A percentile compares a stretch with the other conserved stretches of the same genome.
These are phyloP conservation scores for Rhypophila decipiens DNA, from an alignment of 495 filamentous ascomycete genomes.

Conservation along the genomic window DNA sequence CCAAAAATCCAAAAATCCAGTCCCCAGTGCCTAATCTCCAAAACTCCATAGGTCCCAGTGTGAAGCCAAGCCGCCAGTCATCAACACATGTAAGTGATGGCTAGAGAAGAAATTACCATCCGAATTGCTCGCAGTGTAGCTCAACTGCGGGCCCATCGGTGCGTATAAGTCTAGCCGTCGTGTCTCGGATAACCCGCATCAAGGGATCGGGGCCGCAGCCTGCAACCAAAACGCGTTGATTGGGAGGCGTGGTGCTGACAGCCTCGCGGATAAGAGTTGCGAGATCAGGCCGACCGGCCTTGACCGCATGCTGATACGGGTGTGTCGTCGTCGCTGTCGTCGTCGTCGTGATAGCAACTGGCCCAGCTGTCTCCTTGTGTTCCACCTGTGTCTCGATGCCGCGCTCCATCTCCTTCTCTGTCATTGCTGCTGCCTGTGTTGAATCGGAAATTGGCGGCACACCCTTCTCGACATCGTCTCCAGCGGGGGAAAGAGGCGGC, in stretches of 20 bases:
- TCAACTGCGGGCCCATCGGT: conserved; percentile 45
- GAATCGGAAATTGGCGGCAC: conserved; percentile 2
- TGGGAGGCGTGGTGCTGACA: conserved; percentile 29
- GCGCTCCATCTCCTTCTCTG: conserved; percentile 14
- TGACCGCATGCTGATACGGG: conserved; percentile 18
- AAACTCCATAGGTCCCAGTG: too few relatives aligned
- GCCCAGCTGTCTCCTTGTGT: conserved; percentile 5
- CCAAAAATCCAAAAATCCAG: too few relatives aligned
- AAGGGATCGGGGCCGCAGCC: conserved; percentile 47
- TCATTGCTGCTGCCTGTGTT: conserved; percentile 1
- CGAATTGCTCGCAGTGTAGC: conserved; percentile 51
- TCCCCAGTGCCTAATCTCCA: too few relatives aligned
- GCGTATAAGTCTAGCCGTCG: conserved; percentile 42
- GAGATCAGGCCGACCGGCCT: conserved; percentile 36
- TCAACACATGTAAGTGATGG: too few relatives aligned
- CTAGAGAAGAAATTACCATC: too few relatives aligned
- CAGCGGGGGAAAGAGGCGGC: conserved; percentile 13
- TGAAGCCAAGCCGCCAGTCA: too few relatives aligned
- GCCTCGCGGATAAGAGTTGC: conserved; percentile 33
- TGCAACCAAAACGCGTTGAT: conserved; percentile 42
- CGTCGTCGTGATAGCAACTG: conserved; percentile 5
- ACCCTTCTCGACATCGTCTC: conserved; percentile 17
- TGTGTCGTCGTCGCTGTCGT: conserved; percentile 6
- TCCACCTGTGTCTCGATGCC: conserved; percentile 17
- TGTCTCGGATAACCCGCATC: conserved; percentile 42